These are phyloP conservation scores for Datura wrightii DNA, from an alignment of 257 asterid species.

Conservation along the genomic window DNA sequence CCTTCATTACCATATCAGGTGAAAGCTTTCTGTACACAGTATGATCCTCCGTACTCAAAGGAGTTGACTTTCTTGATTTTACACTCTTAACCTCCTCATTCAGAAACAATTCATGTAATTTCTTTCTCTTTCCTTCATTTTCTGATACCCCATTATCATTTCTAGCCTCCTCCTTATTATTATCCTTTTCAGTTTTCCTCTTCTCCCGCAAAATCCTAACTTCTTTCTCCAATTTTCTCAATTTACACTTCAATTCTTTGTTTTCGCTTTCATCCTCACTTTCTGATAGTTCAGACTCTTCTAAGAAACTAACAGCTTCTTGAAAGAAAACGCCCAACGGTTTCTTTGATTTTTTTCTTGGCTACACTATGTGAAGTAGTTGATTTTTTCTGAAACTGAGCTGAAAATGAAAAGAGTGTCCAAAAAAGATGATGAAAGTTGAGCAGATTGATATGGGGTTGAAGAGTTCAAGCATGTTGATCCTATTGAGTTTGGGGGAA, in stretches of 20 bases:
- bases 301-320: constrained; percentile 54
- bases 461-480: too few species aligned
- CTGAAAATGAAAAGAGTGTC: constrained; percentile 48
- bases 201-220: constrained; percentile 45
- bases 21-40: too few species aligned
- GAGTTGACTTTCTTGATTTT: too few species aligned
- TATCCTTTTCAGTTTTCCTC: constrained; percentile 27
- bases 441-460: constrained; percentile 31
- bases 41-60: too few species aligned
- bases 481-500: constrained; percentile 25
- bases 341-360: constrained; percentile 32
- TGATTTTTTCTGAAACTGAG: constrained; percentile 37
- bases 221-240: constrained; percentile 58
- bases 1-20: constrained; percentile 66
- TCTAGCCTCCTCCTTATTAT: constrained; percentile 5
- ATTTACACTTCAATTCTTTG: constrained; percentile 40
- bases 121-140: constrained; percentile 28
- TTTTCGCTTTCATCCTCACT: constrained; percentile 32
- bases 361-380: constrained; percentile 16
- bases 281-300: constrained; percentile 30
- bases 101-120: constrained; percentile 48
- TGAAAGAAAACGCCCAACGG: constrained; percentile 57
- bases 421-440: constrained; percentile 34
- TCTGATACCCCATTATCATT: not conserved
- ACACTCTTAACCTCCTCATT: too few species aligned